Percentiles rank a stretch among this genome's conserved stretches.
Conservation (phyloP, 192 early-diverging fungal genomes). For the Chytriomyces hyalinus region DNA sequence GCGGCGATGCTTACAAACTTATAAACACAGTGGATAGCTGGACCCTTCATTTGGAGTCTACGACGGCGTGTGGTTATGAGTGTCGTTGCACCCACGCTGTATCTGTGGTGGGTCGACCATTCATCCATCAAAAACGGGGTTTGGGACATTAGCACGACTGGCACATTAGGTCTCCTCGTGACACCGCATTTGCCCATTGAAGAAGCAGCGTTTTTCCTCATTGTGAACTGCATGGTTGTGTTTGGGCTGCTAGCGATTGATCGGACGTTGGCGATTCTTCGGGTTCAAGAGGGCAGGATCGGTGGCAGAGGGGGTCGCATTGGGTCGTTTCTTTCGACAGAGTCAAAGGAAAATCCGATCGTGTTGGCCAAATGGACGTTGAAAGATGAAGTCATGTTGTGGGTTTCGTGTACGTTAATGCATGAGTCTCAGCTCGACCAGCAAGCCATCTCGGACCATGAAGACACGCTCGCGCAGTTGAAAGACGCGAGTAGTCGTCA, state of each 20-base stretch:
- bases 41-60: slow-evolving; percentile 52
- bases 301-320: slow-evolving; percentile 6
- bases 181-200: slow-evolving; percentile 53
- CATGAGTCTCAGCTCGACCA: background rate
- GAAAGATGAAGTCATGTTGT: slow-evolving; percentile 7
- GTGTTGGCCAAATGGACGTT: slow-evolving; percentile 18
- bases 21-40: slow-evolving; percentile 36
- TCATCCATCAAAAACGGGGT: slow-evolving; percentile 49
- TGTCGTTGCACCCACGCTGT: slow-evolving; percentile 48
- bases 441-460: background rate
- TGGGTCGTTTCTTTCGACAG: background rate
- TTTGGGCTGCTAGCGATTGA: slow-evolving; percentile 43
- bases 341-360: background rate
- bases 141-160: slow-evolving; percentile 52
- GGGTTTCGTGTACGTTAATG: slow-evolving; percentile 19
- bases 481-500: too few species aligned
- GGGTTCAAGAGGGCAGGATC: slow-evolving; percentile 9
- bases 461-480: too few species aligned
- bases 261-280: slow-evolving; percentile 33
- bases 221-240: slow-evolving; percentile 53
- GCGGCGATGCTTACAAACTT: background rate
- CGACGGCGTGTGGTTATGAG: slow-evolving; percentile 5
- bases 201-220: slow-evolving; percentile 58
- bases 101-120: slow-evolving; percentile 57
- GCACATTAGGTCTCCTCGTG: slow-evolving; percentile 49